Conservation (phyloP, 768 basidiomycete genomes). For the Obba rivulosa region DNA sequence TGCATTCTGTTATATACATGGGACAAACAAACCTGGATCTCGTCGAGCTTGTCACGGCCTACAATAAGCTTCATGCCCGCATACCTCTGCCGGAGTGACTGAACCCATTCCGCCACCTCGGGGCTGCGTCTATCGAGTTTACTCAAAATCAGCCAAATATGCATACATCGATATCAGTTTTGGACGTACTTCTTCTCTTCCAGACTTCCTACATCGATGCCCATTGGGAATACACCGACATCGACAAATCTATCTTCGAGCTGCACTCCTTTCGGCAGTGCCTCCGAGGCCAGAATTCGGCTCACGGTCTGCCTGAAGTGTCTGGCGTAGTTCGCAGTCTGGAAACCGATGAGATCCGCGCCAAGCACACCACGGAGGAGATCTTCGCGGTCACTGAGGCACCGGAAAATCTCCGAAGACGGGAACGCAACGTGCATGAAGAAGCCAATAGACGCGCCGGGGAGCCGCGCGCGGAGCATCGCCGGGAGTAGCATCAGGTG, state of each 20-base stretch:
- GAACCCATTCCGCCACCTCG: constrained; percentile 81
- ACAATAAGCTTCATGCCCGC: constrained; percentile 84
- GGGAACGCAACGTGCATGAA: constrained; percentile 98
- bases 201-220: constrained; percentile 72
- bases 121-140: constrained; percentile 48
- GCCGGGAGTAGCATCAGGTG: constrained; percentile 91
- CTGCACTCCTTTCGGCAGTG: constrained; percentile 79
- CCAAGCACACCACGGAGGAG: constrained; percentile 87
- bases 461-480: constrained; percentile 68
- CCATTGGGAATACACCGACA: constrained; percentile 87
- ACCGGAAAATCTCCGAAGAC: constrained; percentile 92
- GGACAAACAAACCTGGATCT: constrained; percentile 50
- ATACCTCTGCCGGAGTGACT: constrained; percentile 74
- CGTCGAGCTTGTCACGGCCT: constrained; percentile 85
- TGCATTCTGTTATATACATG: background rate
- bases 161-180: background rate
- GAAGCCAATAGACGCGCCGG: constrained; percentile 75
- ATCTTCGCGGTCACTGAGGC: constrained; percentile 71
- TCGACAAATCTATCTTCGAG: constrained; percentile 70
- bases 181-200: constrained; percentile 56
- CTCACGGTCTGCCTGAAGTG: constrained; percentile 85
- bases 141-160: constrained; percentile 6
- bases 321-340: constrained; percentile 76
- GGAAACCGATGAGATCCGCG: constrained; percentile 91
- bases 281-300: constrained; percentile 75